Conservation (phyloP, 805 yeast genomes). For the Wickerhamomyces hampshirensis region DNA sequence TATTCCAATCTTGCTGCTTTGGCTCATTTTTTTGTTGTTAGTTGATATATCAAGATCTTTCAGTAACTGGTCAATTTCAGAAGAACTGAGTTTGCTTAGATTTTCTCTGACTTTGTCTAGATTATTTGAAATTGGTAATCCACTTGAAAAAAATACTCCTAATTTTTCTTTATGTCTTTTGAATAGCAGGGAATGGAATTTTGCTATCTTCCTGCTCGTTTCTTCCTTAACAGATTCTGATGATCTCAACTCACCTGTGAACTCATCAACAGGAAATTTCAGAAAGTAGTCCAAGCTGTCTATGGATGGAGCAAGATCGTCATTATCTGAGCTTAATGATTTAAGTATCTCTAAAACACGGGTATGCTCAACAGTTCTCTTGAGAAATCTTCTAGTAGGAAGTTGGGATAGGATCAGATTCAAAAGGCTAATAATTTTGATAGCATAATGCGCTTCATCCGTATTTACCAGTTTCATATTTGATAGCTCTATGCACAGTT, state of each 20-base stretch:
- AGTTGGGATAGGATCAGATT: constrained; percentile 31
- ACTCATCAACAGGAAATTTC: constrained; percentile 39
- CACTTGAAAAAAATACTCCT: constrained; percentile 3
- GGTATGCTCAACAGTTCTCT: constrained; percentile 26
- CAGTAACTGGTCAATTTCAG: constrained; percentile 1
- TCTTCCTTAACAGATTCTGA: constrained; percentile 12
- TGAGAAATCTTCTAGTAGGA: constrained; percentile 36
- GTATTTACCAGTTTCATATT: neutral
- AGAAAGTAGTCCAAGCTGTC: constrained; percentile 22
- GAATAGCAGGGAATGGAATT: constrained; percentile 23
- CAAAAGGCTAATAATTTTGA: constrained; percentile 22
- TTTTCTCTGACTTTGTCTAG: neutral
- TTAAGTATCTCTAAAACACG: constrained; percentile 5
- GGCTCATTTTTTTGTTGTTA: neutral
- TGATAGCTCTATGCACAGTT: neutral
- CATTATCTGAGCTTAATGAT: neutral
- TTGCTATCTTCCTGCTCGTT: constrained; percentile 9
- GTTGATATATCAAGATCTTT: neutral
- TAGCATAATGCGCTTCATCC: neutral
- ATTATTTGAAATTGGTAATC: constrained; percentile 1
- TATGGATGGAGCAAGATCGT: constrained; percentile 3
- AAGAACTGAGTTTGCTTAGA: neutral
- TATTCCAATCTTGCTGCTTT: constrained; percentile 1
- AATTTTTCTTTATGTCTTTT: constrained; percentile 17
- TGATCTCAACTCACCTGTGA: constrained; percentile 28